Percentiles rank a stretch among this genome's conserved stretches.
These are phyloP conservation scores for Dictyostelium citrinum DNA, from an alignment of 78 protist species.

Conservation along the genomic window DNA sequence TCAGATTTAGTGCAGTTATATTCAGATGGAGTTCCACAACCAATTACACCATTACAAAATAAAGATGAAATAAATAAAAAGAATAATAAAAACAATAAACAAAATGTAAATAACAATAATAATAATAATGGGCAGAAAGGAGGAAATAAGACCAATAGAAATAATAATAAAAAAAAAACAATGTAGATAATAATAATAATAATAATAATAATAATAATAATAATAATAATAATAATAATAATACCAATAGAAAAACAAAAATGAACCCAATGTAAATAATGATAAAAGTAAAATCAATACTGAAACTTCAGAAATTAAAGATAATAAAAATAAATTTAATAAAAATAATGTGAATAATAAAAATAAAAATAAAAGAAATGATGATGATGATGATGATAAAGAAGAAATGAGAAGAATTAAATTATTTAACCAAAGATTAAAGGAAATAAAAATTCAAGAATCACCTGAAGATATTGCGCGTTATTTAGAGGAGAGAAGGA, in stretches of 20 bases:
- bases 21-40: not conserved
- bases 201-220: not conserved
- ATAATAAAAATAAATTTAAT: not conserved
- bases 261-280: not conserved
- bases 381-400: conserved; percentile 30
- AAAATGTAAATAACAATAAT: not conserved
- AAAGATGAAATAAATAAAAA: not conserved
- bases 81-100: not conserved
- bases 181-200: not conserved
- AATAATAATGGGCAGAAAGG: not conserved
- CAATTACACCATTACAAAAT: not conserved
- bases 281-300: not conserved
- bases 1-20: conserved; percentile 22
- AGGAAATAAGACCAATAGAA: not conserved
- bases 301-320: not conserved
- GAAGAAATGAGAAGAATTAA: conserved; percentile 62
- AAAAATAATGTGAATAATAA: not conserved
- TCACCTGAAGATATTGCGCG: conserved; percentile 60
- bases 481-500: conserved; percentile 73
- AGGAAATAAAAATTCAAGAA: conserved; percentile 51
- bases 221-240: conserved; percentile 7
- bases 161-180: not conserved
- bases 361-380: not conserved
- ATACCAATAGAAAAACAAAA: not conserved
- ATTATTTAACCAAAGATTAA: conserved; percentile 56